These are phyloP conservation scores for Scutellaria barbata DNA, from an alignment of 257 asterid species.

Conservation along the genomic window DNA sequence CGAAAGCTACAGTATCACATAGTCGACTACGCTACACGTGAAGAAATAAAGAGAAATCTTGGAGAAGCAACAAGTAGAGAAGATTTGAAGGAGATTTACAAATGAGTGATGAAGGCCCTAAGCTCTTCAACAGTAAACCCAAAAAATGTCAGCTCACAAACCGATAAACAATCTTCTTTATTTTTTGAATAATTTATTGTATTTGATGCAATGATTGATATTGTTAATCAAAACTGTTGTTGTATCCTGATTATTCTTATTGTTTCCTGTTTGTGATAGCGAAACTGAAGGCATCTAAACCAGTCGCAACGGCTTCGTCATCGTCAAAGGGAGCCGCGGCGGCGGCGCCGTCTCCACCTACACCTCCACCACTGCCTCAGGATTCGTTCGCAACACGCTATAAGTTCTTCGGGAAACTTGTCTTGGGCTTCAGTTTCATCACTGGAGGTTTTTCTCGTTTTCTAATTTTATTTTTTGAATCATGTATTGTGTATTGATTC, in stretches of 20 bases:
- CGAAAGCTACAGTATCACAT: conserved; percentile 15
- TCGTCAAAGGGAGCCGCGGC: conserved; percentile 40
- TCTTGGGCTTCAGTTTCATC: conserved; percentile 68
- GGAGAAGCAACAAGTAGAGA: conserved; percentile 24
- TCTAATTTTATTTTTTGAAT: neutral
- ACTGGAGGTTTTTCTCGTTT: conserved; percentile 58
- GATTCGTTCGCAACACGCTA: conserved; percentile 69
- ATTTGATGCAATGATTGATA: conserved; percentile 16
- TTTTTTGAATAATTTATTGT: neutral
- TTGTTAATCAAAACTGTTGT: neutral
- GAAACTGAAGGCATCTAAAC: conserved; percentile 53
- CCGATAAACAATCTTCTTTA: neutral
- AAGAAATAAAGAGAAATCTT: neutral
- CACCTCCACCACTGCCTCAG: conserved; percentile 50
- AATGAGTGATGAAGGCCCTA: conserved; percentile 62
- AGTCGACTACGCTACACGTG: conserved; percentile 1
- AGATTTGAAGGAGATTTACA: conserved; percentile 16
- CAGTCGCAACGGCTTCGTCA: conserved; percentile 47
- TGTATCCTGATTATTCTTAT: neutral
- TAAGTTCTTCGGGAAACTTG: conserved; percentile 68
- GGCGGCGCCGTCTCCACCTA: conserved; percentile 40
- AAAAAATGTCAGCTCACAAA: conserved; percentile 54
- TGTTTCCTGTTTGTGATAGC: conserved; percentile 42
- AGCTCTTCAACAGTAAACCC: conserved; percentile 65
- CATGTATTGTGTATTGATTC: neutral